These are phyloP conservation scores for Diospyros kaki DNA, from an alignment of 148 eudicot species.

Conservation along the genomic window DNA sequence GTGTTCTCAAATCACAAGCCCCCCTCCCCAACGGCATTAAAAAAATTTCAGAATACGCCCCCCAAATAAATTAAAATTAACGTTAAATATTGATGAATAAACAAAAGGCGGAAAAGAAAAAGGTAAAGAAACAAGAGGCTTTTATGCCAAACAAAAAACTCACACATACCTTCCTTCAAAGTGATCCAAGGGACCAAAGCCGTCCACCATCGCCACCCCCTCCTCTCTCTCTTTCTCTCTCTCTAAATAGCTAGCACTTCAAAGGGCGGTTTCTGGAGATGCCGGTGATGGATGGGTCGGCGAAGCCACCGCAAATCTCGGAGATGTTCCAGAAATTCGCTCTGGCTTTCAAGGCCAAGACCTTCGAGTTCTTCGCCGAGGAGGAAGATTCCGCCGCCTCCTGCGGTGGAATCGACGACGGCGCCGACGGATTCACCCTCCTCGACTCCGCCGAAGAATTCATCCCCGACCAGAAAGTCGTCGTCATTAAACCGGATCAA, in stretches of 20 bases:
- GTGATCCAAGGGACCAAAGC: slow-evolving; percentile 34
- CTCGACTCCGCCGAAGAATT: slow-evolving; percentile 49
- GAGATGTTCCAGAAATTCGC: slow-evolving; percentile 90
- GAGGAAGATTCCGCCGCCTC: slow-evolving; percentile 27
- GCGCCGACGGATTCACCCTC: slow-evolving; percentile 37
- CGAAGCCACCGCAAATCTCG: slow-evolving; percentile 72
- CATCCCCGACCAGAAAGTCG: slow-evolving; percentile 51
- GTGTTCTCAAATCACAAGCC: no score
- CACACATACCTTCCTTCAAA: slow-evolving; percentile 75
- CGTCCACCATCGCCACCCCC: background rate
- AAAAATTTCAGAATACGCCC: no score
- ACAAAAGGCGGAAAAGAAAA: background rate
- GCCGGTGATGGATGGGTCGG: slow-evolving; percentile 47
- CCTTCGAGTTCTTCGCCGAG: slow-evolving; percentile 77
- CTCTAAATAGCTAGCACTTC: background rate
- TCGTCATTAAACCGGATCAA: slow-evolving; percentile 53
- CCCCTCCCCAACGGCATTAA: no score
- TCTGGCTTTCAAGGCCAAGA: slow-evolving; percentile 77
- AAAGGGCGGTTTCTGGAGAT: slow-evolving; percentile 12
- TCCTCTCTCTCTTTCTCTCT: background rate
- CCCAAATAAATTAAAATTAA: background rate
- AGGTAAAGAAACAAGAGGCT: background rate
- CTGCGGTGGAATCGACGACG: slow-evolving; percentile 20
- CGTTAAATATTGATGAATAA: background rate
- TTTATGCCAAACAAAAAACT: slow-evolving; percentile 1